Evolutionary conservation across 768 basidiomycete genomes (phyloP).

Genomic region (Tricholoma saponaceum): DNA sequence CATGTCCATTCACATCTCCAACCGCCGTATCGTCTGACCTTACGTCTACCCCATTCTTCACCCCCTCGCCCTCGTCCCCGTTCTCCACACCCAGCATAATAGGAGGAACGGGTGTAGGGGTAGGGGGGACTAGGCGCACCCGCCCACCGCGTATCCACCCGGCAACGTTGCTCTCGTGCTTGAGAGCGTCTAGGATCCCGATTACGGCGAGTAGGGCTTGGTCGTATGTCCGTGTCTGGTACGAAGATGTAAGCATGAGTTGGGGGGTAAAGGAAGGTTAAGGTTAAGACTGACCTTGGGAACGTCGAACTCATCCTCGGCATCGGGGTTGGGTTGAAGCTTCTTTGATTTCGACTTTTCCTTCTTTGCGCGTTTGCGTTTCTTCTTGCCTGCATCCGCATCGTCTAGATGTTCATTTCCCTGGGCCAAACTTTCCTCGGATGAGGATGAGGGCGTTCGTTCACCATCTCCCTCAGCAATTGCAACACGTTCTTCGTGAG

Average conservation of each 20-base stretch:
- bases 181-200: constrained; percentile 62
- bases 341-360: not conserved
- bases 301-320: not conserved
- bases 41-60: no score
- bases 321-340: not conserved
- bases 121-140: not conserved
- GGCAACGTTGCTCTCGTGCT: constrained; percentile 57
- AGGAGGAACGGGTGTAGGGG: no score
- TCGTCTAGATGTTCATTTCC: not conserved
- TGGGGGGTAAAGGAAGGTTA: no score
- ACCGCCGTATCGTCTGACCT: no score
- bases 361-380: constrained; percentile 12
- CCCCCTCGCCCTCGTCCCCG: no score
- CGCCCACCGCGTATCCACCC: constrained; percentile 57
- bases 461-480: not conserved
- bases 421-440: not conserved
- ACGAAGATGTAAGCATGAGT: no score
- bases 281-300: not conserved
- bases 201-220: constrained; percentile 59
- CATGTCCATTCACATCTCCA: no score
- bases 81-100: not conserved
- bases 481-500: not conserved
- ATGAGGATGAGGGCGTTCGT: not conserved
- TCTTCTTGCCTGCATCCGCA: constrained; percentile 1
- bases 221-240: constrained; percentile 33